Evolutionary conservation across 2,329 filamentous ascomycete species (phyloP), one percentile per base, ranked within the genome.

Genomic region (Diaporthe citri): DNA sequence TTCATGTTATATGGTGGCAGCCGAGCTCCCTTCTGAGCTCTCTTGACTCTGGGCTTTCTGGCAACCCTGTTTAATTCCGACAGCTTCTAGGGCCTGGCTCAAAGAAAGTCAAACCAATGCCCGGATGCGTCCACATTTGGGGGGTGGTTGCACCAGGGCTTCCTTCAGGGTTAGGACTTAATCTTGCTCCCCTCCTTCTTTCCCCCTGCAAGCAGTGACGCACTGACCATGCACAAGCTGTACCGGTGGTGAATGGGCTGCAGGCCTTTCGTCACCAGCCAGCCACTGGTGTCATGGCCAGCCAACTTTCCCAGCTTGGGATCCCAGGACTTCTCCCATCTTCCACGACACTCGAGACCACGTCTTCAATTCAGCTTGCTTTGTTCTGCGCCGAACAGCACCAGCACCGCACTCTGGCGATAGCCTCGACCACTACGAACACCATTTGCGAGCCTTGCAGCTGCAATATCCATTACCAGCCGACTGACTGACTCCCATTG

Each of bases 241-340:
- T 15, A 28, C 31, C 31, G n/a, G 25, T 67, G 39, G 41, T 46
- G 25, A 31, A 28, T 64, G 25, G 39, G 59, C 46, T 60, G 28
- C 46, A 71, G 41, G 31, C 46, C 74, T 69, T 62, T 74, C 74
- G 74, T 76, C 74, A 76, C 74, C 74, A 74, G 57, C 74, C 74
- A 76, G 72, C 71, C 70, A 71, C 62, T 62, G 71, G 57, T 57
- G 51, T 66, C 56, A 43, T 60, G 66, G 71, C 72, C 74, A 74
- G 71, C 72, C 74, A 74, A 74, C 51, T 74, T 74, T 67, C 69
- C 71, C 59, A 69, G 64, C 64, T 69, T 69, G 64, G 64, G 64
- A 55, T 69, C 64, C 64, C 34, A 41, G 41, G 46, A 39, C 46
- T 52, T 52, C 46, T 67, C 46, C 46, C 64, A 39, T 28, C 71